Evolutionary conservation across 148 eudicot species (phyloP), one percentile per base, ranked within the genome.

Genomic region (Bassia scoparia): DNA sequence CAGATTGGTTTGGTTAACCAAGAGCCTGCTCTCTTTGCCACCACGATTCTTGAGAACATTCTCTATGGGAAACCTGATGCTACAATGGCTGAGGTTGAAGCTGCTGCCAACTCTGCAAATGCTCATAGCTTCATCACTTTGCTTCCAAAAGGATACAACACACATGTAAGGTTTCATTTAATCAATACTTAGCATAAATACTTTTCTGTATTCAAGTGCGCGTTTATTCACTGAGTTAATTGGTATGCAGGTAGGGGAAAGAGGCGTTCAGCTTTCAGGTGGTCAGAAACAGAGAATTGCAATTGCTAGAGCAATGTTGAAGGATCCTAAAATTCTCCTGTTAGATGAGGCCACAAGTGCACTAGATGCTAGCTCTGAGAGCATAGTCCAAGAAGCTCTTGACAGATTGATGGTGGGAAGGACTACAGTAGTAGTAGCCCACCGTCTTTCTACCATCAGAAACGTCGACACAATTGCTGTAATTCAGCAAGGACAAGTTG

Each of bases 271-370:
- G 74, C 97, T 96, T 46, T 96, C 99, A 0, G 99, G 99, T 64
- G 99, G 99, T 31, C 97, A 96, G 69, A 96, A 96, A 63, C 99
- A 96, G 80, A 88, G 99, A 79, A 92, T 96, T 29, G 97, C 97
- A 14, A 96, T 96, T 24, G 99, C 99, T n/a, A 85, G 99, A 80
- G 99, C 99, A 30, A 96, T 96, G 99, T 79, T 96, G 54, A 96
- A 96, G 79, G 81, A 96, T 83, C 99, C 97, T 0, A 96, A 92
- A 74, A 92, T 96, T 60, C 99, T 96, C 55, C 92, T 96, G 44
- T 90, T 96, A 30, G 99, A 96, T 13, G 99, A 96, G 81, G 99
- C 99, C 61, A 96, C 99, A 8, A 96, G 99, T 74, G 99, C 99
- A 48, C 96, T 96, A 2, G 99, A 96, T 76, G 92, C 96, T 41